phyloP scores from a whole-genome alignment of 1,139 yeast genomes.

The Lodderomyces elongisporus region DNA sequence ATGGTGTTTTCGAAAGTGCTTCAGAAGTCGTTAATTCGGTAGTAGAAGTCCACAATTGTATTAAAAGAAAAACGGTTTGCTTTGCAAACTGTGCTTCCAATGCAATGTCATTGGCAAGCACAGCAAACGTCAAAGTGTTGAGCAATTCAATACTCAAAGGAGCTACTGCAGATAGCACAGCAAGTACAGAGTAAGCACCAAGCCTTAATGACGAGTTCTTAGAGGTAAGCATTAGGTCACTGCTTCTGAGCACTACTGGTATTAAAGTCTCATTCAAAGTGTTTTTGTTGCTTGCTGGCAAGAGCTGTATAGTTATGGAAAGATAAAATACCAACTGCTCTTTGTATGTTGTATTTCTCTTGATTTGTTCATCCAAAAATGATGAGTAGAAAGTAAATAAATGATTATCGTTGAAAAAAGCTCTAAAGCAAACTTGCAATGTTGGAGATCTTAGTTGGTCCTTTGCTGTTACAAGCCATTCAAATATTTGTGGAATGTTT shows the following conservation, averaged over 20 bases:
- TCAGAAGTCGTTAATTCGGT: neutral
- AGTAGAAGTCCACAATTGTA: conserved; percentile 39
- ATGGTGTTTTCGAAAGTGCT: neutral
- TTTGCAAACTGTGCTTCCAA: conserved; percentile 17
- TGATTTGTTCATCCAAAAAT: conserved; percentile 51
- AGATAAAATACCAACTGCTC: conserved; percentile 75
- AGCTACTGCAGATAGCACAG: conserved; percentile 71
- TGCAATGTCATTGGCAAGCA: conserved; percentile 28
- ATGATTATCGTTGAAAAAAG: conserved; percentile 61
- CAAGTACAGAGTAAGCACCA: conserved; percentile 75
- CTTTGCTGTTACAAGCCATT: conserved; percentile 66
- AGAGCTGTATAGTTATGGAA: conserved; percentile 62
- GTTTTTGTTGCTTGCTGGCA: conserved; percentile 36
- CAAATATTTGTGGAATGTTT: conserved; percentile 70
- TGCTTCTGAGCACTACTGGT: conserved; percentile 54
- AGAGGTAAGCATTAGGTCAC: conserved; percentile 44
- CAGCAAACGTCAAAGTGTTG: conserved; percentile 65
- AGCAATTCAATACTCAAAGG: conserved; percentile 62
- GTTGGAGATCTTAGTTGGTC: conserved; percentile 64
- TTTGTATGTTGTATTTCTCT: conserved; percentile 56
- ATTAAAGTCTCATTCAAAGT: conserved; percentile 31
- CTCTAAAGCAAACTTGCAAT: conserved; percentile 62
- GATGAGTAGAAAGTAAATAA: conserved; percentile 63
- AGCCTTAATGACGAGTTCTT: conserved; percentile 50
- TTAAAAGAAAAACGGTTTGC: conserved; percentile 37